Base-by-base conservation (phyloP, 2,329 filamentous ascomycete genomes). In the Pezizomycotina sp. region DNA sequence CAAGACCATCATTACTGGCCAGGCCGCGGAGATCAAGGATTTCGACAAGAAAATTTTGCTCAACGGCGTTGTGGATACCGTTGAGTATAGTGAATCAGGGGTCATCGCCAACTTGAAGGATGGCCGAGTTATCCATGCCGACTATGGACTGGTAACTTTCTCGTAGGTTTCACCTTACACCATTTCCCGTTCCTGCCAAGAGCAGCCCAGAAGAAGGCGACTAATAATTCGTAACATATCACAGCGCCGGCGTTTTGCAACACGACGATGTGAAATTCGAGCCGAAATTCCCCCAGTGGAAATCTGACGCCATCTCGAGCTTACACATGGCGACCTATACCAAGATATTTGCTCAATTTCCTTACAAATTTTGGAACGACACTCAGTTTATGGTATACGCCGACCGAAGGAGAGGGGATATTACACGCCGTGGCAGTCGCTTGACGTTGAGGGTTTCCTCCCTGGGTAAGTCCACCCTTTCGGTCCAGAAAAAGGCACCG, bases 251-350 rank as follows among this genome's bases (percentile, higher is more conserved):
- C 1, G 74, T 79, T 0, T 58, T 79, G 1, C 74, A 79, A 50
- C 67, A 70, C 43, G 61, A 70, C 2, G 62, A 58, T 0, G 63
- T 78, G 1, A 53, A 55, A 0, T 80, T 78, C 50, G 50, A 59
- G 7, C 74, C 75, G 0, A 47, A 56, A 4, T 58, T 79, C 0
- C 75, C 74, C 0, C 53, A 54, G 2, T 78, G 73, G 74, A 79
- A 80, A 54, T 59, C 64, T 9, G 62, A 62, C 2, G 68, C 70
- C 0, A 74, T 79, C 33, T 63, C 68, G 3, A 69, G 65, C 23
- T 77, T 77, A 52, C 60, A 62, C 43, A 77, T 79, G 68, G 74
- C 69, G 5, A 77, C 72, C 0, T 80, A 78, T 56, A 79, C 73
- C 33, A 80, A 80, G 52, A 68, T 79, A 43, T 79, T 79, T 56